These are phyloP conservation scores for Aspergillus pseudoterreus DNA, from an alignment of 2,329 filamentous ascomycete genomes.

Conservation along the genomic window DNA sequence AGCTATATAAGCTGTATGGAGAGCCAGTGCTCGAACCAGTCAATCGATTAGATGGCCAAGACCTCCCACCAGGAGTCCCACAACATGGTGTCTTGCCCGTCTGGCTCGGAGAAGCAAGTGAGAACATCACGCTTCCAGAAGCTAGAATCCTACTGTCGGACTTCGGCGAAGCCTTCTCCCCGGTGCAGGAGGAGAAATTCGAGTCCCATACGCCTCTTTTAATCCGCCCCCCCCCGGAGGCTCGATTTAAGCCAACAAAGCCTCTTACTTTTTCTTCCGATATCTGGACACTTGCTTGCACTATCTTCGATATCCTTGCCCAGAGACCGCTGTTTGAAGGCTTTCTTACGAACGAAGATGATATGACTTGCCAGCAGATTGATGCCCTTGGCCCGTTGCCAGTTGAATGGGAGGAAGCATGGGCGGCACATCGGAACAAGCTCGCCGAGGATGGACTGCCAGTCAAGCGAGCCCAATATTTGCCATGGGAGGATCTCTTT, in stretches of 20 bases:
- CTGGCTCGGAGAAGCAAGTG: constrained; percentile 17
- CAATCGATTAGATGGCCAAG: constrained; percentile 17
- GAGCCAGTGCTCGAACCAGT: constrained; percentile 18
- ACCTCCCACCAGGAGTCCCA: constrained; percentile 19
- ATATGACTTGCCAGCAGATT: constrained; percentile 26
- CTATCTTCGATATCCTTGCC: constrained; percentile 34
- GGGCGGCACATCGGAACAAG: constrained; percentile 10
- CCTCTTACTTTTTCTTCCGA: constrained; percentile 33
- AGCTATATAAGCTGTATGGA: constrained; percentile 20
- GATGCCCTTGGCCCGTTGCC: constrained; percentile 24
- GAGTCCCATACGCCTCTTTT: constrained; percentile 18
- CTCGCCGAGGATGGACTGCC: constrained; percentile 15
- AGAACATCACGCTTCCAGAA: constrained; percentile 22
- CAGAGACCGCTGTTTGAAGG: constrained; percentile 22
- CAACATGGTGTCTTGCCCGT: constrained; percentile 12
- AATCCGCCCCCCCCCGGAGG: constrained; percentile 33
- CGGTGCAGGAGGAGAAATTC: constrained; percentile 9
- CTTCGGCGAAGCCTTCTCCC: constrained; percentile 25
- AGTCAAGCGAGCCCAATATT: background rate
- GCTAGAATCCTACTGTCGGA: constrained; percentile 23
- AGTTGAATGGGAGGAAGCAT: constrained; percentile 20
- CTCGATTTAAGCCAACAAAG: constrained; percentile 27
- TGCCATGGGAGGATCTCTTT: constrained; percentile 12
- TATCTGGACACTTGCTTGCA: constrained; percentile 36
- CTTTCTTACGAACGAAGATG: constrained; percentile 19